Percentiles rank a stretch among this genome's conserved stretches.
Evolutionary conservation across 2,329 filamentous ascomycete species (phyloP).

Genomic region (Pseudogymnoascus sp.): DNA sequence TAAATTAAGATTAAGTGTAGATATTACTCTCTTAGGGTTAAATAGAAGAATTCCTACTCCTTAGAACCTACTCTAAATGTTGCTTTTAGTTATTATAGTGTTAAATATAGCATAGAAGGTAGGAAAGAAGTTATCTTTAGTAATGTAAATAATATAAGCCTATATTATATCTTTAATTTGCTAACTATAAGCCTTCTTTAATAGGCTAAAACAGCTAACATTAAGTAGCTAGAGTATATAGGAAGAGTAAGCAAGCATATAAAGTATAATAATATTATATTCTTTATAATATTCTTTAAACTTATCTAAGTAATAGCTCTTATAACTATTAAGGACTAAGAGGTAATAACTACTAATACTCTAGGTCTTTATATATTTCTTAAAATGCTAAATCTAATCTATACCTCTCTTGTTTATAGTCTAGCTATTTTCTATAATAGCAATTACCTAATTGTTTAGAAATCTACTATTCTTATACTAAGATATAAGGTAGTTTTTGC

Average conservation of each 20-base stretch:
- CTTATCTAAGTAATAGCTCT: constrained; percentile 5
- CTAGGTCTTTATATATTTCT: neutral
- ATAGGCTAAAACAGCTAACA: constrained; percentile 15
- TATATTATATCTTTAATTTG: constrained; percentile 14
- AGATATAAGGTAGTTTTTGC: neutral
- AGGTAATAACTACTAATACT: neutral
- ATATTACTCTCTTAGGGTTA: constrained; percentile 26
- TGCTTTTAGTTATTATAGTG: constrained; percentile 21
- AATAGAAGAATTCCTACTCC: constrained; percentile 26
- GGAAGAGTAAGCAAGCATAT: neutral
- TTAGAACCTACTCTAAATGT: constrained; percentile 21
- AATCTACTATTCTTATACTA: neutral
- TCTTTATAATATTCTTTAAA: constrained; percentile 12
- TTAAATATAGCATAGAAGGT: constrained; percentile 19
- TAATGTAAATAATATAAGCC: constrained; percentile 12
- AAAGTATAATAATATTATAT: constrained; percentile 7
- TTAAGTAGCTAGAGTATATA: constrained; percentile 15
- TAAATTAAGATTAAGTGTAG: constrained; percentile 19
- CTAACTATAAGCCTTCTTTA: constrained; percentile 13
- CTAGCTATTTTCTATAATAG: neutral
- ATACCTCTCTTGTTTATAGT: neutral
- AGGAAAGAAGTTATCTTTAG: neutral
- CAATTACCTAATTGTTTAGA: neutral
- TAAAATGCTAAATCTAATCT: constrained; percentile 5
- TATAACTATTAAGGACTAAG: neutral